Evolutionary conservation across 176 grass and related monocot genomes (phyloP).

Genomic region (Tuctoria greenei): DNA sequence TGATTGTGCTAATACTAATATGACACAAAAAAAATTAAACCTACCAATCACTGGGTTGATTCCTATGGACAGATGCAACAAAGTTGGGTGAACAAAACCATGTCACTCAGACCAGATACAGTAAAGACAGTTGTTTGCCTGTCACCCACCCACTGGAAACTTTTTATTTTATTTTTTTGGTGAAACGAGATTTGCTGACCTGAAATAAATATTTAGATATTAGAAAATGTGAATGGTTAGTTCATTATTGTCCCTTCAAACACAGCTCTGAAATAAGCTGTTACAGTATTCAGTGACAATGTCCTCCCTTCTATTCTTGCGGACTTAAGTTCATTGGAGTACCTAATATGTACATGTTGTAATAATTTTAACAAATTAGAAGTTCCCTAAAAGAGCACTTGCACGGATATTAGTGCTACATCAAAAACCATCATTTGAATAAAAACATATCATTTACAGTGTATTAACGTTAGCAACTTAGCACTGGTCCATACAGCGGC

Average conservation of each 20-base stretch:
- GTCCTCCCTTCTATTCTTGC: not conserved
- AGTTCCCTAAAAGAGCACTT: conserved; percentile 6
- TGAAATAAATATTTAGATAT: not conserved
- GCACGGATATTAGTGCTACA: conserved; percentile 4
- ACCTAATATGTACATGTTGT: conserved; percentile 6
- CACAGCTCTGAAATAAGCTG: conserved; percentile 12
- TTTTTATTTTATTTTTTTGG: too few species aligned
- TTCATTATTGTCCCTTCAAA: not conserved
- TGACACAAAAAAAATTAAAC: too few species aligned
- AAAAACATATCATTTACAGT: conserved; percentile 19
- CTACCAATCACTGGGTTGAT: not conserved
- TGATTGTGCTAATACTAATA: not conserved
- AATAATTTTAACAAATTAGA: conserved; percentile 10
- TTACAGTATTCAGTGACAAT: not conserved
- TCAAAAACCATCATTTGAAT: conserved; percentile 28
- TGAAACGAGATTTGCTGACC: too few species aligned
- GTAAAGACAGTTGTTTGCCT: too few species aligned
- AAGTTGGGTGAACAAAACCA: too few species aligned
- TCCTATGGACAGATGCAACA: too few species aligned
- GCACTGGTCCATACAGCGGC: not conserved
- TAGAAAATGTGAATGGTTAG: conserved; percentile 6
- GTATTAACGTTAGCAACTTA: conserved; percentile 18
- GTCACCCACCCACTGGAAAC: too few species aligned
- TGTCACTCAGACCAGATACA: too few species aligned
- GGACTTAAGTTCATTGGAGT: conserved; percentile 33